Percentiles rank a stretch among this genome's conserved stretches.
Evolutionary conservation across 1,284 basidiomycete genomes (phyloP).

Genomic region (Takashimella koratensis): DNA sequence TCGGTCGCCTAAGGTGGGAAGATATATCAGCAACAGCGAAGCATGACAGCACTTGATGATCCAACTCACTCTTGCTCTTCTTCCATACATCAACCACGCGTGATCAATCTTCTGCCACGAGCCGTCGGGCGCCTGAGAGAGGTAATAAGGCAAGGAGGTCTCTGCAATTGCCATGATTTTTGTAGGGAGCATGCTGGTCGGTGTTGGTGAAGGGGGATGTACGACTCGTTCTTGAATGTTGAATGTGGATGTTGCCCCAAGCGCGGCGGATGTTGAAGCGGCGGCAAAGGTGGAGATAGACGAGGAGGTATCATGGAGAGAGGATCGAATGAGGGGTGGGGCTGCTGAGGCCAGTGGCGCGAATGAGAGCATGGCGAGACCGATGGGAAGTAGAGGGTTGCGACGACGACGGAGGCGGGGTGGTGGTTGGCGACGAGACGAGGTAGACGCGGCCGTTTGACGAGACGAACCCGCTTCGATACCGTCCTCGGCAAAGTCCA

Average conservation of each 20-base stretch:
- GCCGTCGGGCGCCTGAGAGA: constrained; percentile 28
- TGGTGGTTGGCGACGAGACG: neutral
- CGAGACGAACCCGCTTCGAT: constrained; percentile 14
- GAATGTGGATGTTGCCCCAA: neutral
- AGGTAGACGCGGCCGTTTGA: neutral
- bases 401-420: neutral
- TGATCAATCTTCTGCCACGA: constrained; percentile 26
- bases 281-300: neutral
- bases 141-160: constrained; percentile 31
- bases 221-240: neutral
- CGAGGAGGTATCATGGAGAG: neutral
- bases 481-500: constrained; percentile 18
- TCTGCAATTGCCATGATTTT: constrained; percentile 12
- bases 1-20: neutral
- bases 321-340: constrained; percentile 1
- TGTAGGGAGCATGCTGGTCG: neutral
- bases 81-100: constrained; percentile 37
- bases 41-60: neutral
- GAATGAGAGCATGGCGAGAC: neutral
- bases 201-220: constrained; percentile 1
- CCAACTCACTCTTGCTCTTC: constrained; percentile 19
- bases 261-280: neutral
- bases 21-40: neutral
- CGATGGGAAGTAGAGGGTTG: neutral
- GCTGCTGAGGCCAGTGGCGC: constrained; percentile 3